phyloP scores from a whole-genome alignment of 495 filamentous ascomycete genomes.

The Tuber aestivum region DNA sequence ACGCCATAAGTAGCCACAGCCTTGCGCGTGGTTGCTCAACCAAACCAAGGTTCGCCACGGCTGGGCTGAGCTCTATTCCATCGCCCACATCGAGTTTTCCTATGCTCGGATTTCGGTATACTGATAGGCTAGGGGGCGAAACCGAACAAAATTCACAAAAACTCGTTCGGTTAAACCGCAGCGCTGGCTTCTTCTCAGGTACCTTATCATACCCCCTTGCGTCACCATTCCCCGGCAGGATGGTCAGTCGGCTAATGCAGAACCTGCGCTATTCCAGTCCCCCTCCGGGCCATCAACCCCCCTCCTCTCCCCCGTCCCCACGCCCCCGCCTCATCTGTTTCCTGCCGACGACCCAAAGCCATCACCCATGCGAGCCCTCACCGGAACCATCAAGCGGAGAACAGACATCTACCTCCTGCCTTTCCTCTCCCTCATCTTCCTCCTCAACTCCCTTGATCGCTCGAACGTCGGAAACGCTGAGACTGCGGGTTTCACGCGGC shows the following conservation, averaged over 20 bases:
- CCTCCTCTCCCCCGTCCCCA: not conserved
- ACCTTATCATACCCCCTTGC: not conserved
- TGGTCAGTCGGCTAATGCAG: not conserved
- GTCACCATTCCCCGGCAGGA: not conserved
- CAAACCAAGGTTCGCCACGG: not conserved
- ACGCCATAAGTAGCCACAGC: not conserved
- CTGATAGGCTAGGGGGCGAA: not conserved
- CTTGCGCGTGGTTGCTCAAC: not conserved
- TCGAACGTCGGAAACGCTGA: conserved; percentile 53
- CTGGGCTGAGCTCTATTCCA: not conserved
- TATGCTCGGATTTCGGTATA: not conserved
- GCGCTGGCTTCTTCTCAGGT: not conserved
- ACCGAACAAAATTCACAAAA: not conserved
- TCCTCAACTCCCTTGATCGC: conserved; percentile 53
- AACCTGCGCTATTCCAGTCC: not conserved
- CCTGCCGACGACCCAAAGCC: not conserved
- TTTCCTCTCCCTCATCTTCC: conserved; percentile 51
- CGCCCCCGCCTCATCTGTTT: not conserved
- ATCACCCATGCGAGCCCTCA: conserved; percentile 6
- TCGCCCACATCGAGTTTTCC: not conserved
- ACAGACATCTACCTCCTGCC: conserved; percentile 49
- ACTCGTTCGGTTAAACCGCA: not conserved
- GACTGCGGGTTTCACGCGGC: conserved; percentile 49
- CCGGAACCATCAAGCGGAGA: conserved; percentile 17
- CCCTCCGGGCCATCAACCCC: conserved; percentile 1